These are phyloP conservation scores for Camelina sativa DNA, from an alignment of 345 rosid species.

Conservation along the genomic window DNA sequence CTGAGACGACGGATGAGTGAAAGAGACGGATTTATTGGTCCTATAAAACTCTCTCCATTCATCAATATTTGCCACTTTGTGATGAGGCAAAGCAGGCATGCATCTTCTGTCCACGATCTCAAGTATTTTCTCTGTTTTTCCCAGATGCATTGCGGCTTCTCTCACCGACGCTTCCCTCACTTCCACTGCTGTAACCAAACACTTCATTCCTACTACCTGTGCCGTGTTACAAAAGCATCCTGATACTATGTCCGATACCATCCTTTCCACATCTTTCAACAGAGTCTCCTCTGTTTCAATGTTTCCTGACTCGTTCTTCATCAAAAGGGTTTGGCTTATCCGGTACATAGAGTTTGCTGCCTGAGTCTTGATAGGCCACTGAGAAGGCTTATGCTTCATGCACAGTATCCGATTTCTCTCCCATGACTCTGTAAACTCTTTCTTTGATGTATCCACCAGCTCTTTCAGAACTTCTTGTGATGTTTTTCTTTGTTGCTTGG, in stretches of 20 bases:
- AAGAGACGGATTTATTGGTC: not conserved
- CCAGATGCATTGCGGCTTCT: conserved; percentile 60
- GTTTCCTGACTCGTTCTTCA: conserved; percentile 39
- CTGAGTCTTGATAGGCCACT: conserved; percentile 68
- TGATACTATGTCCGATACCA: conserved; percentile 66
- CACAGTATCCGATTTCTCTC: conserved; percentile 32
- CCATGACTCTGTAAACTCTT: conserved; percentile 50
- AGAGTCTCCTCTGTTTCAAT: conserved; percentile 38
- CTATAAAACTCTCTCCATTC: conserved; percentile 58
- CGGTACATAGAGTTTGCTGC: conserved; percentile 88
- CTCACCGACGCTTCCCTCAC: conserved; percentile 59
- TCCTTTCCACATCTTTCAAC: conserved; percentile 52
- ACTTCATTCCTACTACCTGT: conserved; percentile 53
- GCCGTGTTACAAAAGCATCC: conserved; percentile 80
- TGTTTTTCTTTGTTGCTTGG: conserved; percentile 42
- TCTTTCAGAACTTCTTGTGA: conserved; percentile 57
- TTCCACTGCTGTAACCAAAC: conserved; percentile 61
- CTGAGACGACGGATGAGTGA: conserved; percentile 28
- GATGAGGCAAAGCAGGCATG: conserved; percentile 49
- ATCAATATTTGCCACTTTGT: conserved; percentile 55
- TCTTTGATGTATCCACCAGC: conserved; percentile 60
- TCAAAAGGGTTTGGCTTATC: conserved; percentile 64
- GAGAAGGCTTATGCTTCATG: conserved; percentile 50
- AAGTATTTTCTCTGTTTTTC: conserved; percentile 58
- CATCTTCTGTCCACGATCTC: conserved; percentile 55